Evolutionary conservation across 1,284 basidiomycete species (phyloP).

Genomic region (Hemileccinum hortonii): DNA sequence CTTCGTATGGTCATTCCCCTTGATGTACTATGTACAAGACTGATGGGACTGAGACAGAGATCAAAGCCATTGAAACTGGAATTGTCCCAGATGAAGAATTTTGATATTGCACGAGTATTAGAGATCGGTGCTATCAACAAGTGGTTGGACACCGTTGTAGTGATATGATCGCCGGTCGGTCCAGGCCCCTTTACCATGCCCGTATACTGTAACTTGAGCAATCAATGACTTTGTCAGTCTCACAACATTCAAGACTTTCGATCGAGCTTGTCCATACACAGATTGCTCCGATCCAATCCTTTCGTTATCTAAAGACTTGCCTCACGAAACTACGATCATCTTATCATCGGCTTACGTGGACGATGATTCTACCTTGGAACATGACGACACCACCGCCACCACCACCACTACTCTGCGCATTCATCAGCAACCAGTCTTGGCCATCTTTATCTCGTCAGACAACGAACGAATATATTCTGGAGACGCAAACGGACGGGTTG

Average conservation of each 20-base stretch:
- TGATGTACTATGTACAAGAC: neutral
- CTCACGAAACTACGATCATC: constrained; percentile 48
- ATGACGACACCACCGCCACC: constrained; percentile 37
- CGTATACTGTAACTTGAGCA: no score
- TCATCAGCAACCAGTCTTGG: constrained; percentile 61
- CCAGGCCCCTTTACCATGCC: no score
- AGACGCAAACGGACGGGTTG: constrained; percentile 70
- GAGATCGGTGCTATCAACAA: neutral
- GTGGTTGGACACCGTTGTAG: no score
- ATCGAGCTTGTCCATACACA: neutral
- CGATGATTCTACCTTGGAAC: constrained; percentile 36
- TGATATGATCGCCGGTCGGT: no score
- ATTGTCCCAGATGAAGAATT: constrained; percentile 17
- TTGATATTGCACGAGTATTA: neutral
- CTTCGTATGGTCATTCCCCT: constrained; percentile 27
- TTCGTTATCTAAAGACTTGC: constrained; percentile 55
- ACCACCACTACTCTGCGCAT: constrained; percentile 69
- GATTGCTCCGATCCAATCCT: neutral
- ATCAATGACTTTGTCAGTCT: no score
- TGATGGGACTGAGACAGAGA: constrained; percentile 21
- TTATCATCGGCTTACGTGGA: constrained; percentile 52
- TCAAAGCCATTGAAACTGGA: constrained; percentile 29
- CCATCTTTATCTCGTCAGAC: constrained; percentile 59
- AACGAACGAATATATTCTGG: constrained; percentile 81
- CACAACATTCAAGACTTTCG: no score